Evolutionary conservation across 192 early-diverging fungal genomes (phyloP).

Genomic region (Coemansia brasiliensis): DNA sequence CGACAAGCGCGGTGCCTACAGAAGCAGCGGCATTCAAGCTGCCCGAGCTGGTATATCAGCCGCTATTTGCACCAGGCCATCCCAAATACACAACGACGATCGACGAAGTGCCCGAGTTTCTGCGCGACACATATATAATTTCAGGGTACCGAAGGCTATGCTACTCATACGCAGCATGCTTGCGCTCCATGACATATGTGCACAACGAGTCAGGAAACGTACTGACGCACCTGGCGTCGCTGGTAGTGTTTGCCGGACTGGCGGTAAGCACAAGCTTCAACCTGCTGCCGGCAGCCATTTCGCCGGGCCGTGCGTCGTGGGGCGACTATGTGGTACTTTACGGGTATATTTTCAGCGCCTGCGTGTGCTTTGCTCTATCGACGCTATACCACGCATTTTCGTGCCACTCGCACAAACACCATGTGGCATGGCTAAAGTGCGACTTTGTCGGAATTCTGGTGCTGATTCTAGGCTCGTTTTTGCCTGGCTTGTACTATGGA

Average conservation of each 20-base stretch:
- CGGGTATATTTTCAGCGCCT: constrained; percentile 74
- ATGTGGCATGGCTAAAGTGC: constrained; percentile 63
- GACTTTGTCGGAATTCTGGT: constrained; percentile 91
- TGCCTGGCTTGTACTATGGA: constrained; percentile 54
- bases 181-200: constrained; percentile 73
- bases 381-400: constrained; percentile 76
- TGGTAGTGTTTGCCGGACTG: constrained; percentile 61
- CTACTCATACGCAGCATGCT: constrained; percentile 72
- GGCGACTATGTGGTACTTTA: constrained; percentile 72
- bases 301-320: constrained; percentile 51
- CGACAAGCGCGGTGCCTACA: background rate
- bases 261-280: constrained; percentile 48
- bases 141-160: constrained; percentile 80
- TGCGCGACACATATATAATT: constrained; percentile 77
- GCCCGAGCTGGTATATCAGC: constrained; percentile 21
- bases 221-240: constrained; percentile 78
- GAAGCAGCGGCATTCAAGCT: constrained; percentile 10
- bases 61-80: constrained; percentile 43
- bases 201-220: constrained; percentile 96
- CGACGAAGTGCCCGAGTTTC: constrained; percentile 65
- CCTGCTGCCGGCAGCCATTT: constrained; percentile 41
- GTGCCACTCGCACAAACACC: constrained; percentile 74
- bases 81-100: constrained; percentile 51
- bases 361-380: constrained; percentile 79
- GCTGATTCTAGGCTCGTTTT: constrained; percentile 65